Evolutionary conservation across 768 basidiomycete species (phyloP).

Genomic region (Thelephora ganbajun): DNA sequence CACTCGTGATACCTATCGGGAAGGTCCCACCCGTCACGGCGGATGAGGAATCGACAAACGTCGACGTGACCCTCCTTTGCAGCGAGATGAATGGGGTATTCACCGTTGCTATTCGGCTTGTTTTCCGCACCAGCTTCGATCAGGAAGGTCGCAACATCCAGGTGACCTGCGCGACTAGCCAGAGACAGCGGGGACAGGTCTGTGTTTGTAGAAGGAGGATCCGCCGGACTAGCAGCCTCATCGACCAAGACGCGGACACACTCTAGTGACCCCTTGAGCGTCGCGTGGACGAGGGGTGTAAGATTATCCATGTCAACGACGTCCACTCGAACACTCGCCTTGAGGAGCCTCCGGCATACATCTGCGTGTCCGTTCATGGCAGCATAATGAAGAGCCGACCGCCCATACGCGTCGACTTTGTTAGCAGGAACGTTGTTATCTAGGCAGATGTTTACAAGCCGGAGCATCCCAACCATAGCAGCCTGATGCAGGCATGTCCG

Average conservation of each 20-base stretch:
- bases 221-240: slow-evolving; percentile 50
- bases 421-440: slow-evolving; percentile 54
- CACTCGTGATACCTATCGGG: slow-evolving; percentile 97
- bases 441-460: slow-evolving; percentile 73
- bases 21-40: slow-evolving; percentile 66
- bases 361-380: slow-evolving; percentile 80
- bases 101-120: slow-evolving; percentile 84
- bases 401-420: slow-evolving; percentile 79
- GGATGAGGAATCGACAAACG: slow-evolving; percentile 68
- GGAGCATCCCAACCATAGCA: slow-evolving; percentile 67
- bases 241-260: slow-evolving; percentile 77
- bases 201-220: slow-evolving; percentile 39
- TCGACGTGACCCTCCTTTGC: slow-evolving; percentile 82
- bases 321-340: slow-evolving; percentile 49
- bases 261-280: slow-evolving; percentile 67
- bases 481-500: slow-evolving; percentile 91
- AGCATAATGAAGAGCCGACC: slow-evolving; percentile 90
- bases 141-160: slow-evolving; percentile 67
- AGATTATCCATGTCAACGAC: slow-evolving; percentile 86
- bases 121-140: slow-evolving; percentile 56
- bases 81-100: slow-evolving; percentile 93
- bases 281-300: slow-evolving; percentile 88
- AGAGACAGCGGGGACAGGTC: slow-evolving; percentile 82
- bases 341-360: slow-evolving; percentile 65
- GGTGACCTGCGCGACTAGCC: slow-evolving; percentile 82